Percentiles rank a stretch among this genome's conserved stretches.
Conservation (phyloP, 2,329 filamentous ascomycete species). For the Zasmidium citrigriseum region DNA sequence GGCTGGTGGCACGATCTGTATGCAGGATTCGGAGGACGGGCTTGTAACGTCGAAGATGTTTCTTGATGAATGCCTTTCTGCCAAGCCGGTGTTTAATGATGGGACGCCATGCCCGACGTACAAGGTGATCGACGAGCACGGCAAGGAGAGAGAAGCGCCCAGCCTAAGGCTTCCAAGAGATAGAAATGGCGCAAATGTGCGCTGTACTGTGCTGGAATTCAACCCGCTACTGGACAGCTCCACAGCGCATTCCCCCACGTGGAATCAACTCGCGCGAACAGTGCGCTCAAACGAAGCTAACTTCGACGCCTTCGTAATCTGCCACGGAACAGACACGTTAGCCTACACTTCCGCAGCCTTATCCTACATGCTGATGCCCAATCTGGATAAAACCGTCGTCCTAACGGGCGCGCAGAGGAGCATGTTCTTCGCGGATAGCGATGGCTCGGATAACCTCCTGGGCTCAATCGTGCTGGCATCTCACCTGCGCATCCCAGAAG, state of each 20-base stretch:
- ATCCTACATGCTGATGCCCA: conserved; percentile 83
- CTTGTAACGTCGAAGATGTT: conserved; percentile 75
- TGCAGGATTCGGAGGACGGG: conserved; percentile 78
- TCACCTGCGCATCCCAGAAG: conserved; percentile 90
- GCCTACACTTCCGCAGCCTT: conserved; percentile 86
- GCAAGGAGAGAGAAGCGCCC: conserved; percentile 46
- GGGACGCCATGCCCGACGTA: conserved; percentile 49
- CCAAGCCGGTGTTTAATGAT: conserved; percentile 84
- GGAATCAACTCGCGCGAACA: conserved; percentile 80
- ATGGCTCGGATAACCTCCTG: conserved; percentile 87
- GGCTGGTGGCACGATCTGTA: conserved; percentile 87
- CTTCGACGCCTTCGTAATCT: conserved; percentile 87
- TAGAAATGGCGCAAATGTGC: conserved; percentile 76
- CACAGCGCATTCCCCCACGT: conserved; percentile 82
- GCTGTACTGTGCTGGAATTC: conserved; percentile 85
- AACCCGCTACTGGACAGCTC: conserved; percentile 82
- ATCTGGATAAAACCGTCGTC: conserved; percentile 87
- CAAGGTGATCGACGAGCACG: conserved; percentile 28
- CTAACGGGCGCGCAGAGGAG: conserved; percentile 72
- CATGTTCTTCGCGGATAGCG: conserved; percentile 87
- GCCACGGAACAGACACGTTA: conserved; percentile 88
- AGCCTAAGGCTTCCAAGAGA: conserved; percentile 79
- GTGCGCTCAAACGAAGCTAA: conserved; percentile 82
- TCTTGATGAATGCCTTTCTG: conserved; percentile 77
- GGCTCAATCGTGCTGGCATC: conserved; percentile 87